A percentile compares a stretch with the other conserved stretches of the same genome.
phyloP scores from a whole-genome alignment of 768 basidiomycete genomes.

The Termitomyces sp. region DNA sequence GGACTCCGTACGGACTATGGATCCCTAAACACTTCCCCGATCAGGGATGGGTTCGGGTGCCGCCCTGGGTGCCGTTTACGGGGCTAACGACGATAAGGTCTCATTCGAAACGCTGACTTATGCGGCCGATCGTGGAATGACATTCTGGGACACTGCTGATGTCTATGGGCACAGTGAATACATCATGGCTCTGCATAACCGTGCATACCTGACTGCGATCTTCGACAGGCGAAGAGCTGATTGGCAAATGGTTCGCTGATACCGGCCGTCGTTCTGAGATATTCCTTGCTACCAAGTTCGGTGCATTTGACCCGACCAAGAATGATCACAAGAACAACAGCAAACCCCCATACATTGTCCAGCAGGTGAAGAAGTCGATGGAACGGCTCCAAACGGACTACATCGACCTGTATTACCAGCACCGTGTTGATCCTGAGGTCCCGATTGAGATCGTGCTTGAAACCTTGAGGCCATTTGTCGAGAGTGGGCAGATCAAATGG shows the following conservation, averaged over 20 bases:
- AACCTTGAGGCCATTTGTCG: slow-evolving; percentile 5
- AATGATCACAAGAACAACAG: slow-evolving; percentile 19
- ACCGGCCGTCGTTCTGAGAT: slow-evolving; percentile 47
- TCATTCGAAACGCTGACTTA: slow-evolving; percentile 14
- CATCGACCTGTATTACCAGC: slow-evolving; percentile 44
- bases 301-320: slow-evolving; percentile 3
- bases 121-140: slow-evolving; percentile 20
- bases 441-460: slow-evolving; percentile 39
- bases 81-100: slow-evolving; percentile 13
- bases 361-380: slow-evolving; percentile 33
- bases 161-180: slow-evolving; percentile 33
- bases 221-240: slow-evolving; percentile 5
- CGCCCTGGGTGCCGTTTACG: slow-evolving; percentile 24
- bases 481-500: slow-evolving; percentile 28
- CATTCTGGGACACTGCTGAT: slow-evolving; percentile 45
- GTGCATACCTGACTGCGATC: not conserved
- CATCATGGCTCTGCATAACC: not conserved
- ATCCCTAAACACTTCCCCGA: not conserved
- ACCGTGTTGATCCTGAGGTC: slow-evolving; percentile 32
- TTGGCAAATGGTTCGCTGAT: slow-evolving; percentile 34
- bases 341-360: slow-evolving; percentile 25
- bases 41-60: not conserved
- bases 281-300: slow-evolving; percentile 56
- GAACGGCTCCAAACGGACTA: slow-evolving; percentile 31
- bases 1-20: not conserved